Conservation (phyloP, 225 moss, liverwort and hornwort species). For the Anthoceros angustus region DNA sequence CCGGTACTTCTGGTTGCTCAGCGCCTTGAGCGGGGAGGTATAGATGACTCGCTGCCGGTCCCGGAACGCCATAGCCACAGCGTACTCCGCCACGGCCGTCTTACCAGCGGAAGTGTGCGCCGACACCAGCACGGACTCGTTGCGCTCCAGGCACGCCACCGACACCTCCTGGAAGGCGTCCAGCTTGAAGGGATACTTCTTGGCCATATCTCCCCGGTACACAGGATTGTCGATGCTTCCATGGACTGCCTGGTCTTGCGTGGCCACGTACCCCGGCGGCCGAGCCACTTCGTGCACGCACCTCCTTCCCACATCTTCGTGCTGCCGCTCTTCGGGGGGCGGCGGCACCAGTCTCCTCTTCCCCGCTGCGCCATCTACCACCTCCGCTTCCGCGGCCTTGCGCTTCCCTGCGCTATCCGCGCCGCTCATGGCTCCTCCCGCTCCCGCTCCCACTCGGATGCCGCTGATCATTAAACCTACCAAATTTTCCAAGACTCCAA, state of each 20-base stretch:
- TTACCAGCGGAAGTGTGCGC: slow-evolving; percentile 96
- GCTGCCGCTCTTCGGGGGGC: background rate
- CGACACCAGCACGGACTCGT: slow-evolving; percentile 80
- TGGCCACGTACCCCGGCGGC: slow-evolving; percentile 39
- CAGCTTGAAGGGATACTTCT: slow-evolving; percentile 63
- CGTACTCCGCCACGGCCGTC: slow-evolving; percentile 91
- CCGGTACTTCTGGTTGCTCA: slow-evolving; percentile 88
- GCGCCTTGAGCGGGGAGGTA: slow-evolving; percentile 84
- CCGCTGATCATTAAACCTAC: no score
- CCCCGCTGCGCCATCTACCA: no score
- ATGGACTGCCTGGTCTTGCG: slow-evolving; percentile 35
- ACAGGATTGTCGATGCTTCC: slow-evolving; percentile 63
- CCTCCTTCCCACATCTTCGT: background rate
- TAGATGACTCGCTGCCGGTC: slow-evolving; percentile 87
- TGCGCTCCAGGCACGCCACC: slow-evolving; percentile 74
- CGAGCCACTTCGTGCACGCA: slow-evolving; percentile 89
- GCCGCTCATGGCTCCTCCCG: no score
- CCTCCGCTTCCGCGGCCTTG: no score
- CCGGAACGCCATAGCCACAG: slow-evolving; percentile 82
- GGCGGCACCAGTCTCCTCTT: no score
- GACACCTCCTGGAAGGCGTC: slow-evolving; percentile 87
- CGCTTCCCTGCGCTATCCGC: no score
- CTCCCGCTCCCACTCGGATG: no score
- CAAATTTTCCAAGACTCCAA: no score
- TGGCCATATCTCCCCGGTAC: slow-evolving; percentile 50